Evolutionary conservation across 257 asterid species (phyloP).

Genomic region (Penstemon barbatus): DNA sequence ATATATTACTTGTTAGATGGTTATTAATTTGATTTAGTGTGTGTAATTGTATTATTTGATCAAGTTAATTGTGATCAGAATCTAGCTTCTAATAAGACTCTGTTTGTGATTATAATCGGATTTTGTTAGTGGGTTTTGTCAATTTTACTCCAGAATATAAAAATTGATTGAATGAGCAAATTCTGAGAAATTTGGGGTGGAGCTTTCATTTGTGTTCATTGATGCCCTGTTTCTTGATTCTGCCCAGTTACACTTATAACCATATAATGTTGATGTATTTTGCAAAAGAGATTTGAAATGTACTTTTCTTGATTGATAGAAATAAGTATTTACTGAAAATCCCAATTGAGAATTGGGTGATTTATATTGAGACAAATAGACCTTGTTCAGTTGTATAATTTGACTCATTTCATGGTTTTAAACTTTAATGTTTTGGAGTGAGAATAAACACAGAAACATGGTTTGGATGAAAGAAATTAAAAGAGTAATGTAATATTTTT

Average conservation of each 20-base stretch:
- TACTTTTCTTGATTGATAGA: neutral
- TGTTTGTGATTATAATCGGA: neutral
- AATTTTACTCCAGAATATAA: neutral
- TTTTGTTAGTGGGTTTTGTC: neutral
- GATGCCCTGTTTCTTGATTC: slow-evolving; percentile 14
- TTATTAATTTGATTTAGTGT: no score
- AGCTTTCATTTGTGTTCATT: neutral
- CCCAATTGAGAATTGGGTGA: neutral
- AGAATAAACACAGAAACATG: no score
- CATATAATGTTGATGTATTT: neutral
- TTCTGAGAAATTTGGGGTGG: neutral
- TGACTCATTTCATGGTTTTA: neutral
- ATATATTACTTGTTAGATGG: no score
- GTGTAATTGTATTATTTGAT: no score
- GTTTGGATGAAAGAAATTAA: no score
- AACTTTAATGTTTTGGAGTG: no score
- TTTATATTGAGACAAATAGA: neutral
- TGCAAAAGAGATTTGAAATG: neutral
- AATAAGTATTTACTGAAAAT: no score
- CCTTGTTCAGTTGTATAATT: neutral
- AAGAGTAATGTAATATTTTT: no score
- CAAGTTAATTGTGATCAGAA: neutral
- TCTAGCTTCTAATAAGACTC: neutral
- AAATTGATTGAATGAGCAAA: neutral
- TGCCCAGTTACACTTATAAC: neutral